Evolutionary conservation across 23 red algal genomes (phyloP), one percentile per base, ranked within the genome.

Genomic region (Gracilaria caudata): DNA sequence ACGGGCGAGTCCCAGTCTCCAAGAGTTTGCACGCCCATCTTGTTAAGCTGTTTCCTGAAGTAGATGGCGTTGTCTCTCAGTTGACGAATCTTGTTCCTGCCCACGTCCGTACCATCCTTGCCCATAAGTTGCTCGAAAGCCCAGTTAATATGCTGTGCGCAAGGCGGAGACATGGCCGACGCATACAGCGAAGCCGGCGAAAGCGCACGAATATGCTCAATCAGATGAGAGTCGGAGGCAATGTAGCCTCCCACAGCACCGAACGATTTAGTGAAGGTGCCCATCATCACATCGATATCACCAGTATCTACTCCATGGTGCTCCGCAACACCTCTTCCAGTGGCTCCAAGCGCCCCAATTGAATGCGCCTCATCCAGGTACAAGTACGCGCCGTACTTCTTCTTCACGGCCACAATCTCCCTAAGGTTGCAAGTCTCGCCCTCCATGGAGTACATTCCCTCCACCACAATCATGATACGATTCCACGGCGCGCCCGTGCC

Each of bases 371-470:
- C 97, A 83, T 99, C 97, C 19, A 99, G 57, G 74, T 94, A 99
- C 66, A 99, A 86, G 77, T 94, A 99, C 0, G 91, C 93, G 68
- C 92, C 88, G 74, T 99, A 99, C 75, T 95, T 93, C 44, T 95
- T 92, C 82, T 94, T 99, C 13, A 99, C 78, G 20, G 78, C 84
- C 6, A 95, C 85, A 46, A 99, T 99, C 82, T 94, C 88, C 9
- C 65, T 41, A 1, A 99, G 66, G 1, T 86, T 66, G 64, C 93
- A 95, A 17, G 89, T 80, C 88, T 92, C 89, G 21, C 97, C 97
- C 79, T 99, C 97, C 97, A 99, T 99, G 20, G 97, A 99, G 84
- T 99, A 99, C 82, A 99, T 95, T 21, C 97, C 97, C 74, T 99
- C 97, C 7, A 99, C 93, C 6, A 99, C 83, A 33, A 99, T 90